Evolutionary conservation across 495 filamentous ascomycete species (phyloP).

Genomic region (Margaritispora aquatica): DNA sequence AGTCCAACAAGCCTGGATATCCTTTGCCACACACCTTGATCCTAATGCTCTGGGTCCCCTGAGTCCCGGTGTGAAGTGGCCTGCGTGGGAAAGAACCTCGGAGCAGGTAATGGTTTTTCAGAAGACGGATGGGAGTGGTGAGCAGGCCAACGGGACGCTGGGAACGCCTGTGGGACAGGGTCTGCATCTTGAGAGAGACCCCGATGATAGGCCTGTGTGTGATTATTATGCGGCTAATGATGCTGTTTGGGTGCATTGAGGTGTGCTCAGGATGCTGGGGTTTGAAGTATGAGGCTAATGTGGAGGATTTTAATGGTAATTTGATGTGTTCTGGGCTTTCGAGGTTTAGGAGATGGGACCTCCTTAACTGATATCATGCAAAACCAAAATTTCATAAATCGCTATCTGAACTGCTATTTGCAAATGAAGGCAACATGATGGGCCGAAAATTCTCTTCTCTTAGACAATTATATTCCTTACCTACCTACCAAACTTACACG

Average conservation of each 20-base stretch:
- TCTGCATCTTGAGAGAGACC: not conserved
- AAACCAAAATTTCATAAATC: too few relatives aligned
- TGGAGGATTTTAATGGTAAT: too few relatives aligned
- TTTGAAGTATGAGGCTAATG: too few relatives aligned
- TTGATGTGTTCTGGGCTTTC: too few relatives aligned
- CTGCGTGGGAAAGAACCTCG: not conserved
- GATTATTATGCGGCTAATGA: constrained; percentile 4
- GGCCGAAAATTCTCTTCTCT: too few relatives aligned
- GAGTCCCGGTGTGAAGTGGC: not conserved
- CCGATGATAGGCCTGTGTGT: constrained; percentile 1
- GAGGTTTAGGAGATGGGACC: too few relatives aligned
- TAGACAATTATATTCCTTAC: too few relatives aligned
- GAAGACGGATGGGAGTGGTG: constrained; percentile 1
- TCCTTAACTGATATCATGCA: too few relatives aligned
- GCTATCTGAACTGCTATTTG: too few relatives aligned
- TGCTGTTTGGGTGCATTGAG: not conserved
- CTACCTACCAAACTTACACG: too few relatives aligned
- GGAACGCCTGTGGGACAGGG: not conserved
- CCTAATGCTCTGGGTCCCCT: not conserved
- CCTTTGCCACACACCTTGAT: not conserved
- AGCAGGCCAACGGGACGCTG: not conserved
- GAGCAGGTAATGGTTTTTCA: not conserved
- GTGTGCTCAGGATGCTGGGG: too few relatives aligned
- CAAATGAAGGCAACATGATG: too few relatives aligned
- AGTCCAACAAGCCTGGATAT: constrained; percentile 3